Base-by-base conservation (phyloP, 2,329 filamentous ascomycete species). In the Fusarium veterinarium region DNA sequence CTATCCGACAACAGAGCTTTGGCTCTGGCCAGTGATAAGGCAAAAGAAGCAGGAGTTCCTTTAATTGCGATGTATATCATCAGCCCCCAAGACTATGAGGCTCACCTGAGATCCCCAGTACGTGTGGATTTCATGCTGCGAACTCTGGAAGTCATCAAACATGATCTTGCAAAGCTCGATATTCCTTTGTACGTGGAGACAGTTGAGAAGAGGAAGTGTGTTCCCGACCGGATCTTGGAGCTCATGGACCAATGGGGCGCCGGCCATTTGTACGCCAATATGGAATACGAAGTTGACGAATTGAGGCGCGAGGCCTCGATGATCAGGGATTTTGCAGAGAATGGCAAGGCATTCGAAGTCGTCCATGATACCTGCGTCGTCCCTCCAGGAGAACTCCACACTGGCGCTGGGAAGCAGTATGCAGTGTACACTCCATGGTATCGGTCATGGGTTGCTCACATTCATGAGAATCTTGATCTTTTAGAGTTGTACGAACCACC, bases 211-310 rank as follows among this genome's bases (percentile, higher is more conserved):
- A 86, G 95, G 38, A 91, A 86, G 70, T 81, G 86, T 2, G 85
- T 96, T 0, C 88, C 91, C 0, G 80, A 80, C 3, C 85, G 90
- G 8, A 84, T 97, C 14, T 75, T 92, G 4, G 87, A 91, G 57
- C 83, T 95, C 44, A 89, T 92, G 79, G 83, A 89, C 35, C 84
- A 90, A 68, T 97, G 94, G 94, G 89, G 89, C 0, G 92, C 90
- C 2, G 91, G 86, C 53, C 92, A 96, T 76, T 73, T 97, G 5
- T 97, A 91, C 76, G 91, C 92, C 52, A 97, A 97, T 78, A 90
- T 95, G 64, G 95, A 97, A 79, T 97, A 97, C 77, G 95, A 97
- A 80, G 94, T 97, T 0, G 95, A 98, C 78, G 95, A 97, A 82
- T 82, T 97, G 64, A 86, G 95, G 46, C 87, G 95, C 10, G 95